Percentiles rank a stretch among this genome's conserved stretches.
These are phyloP conservation scores for Geranium rotundifolium DNA, from an alignment of 345 rosid species.

Conservation along the genomic window DNA sequence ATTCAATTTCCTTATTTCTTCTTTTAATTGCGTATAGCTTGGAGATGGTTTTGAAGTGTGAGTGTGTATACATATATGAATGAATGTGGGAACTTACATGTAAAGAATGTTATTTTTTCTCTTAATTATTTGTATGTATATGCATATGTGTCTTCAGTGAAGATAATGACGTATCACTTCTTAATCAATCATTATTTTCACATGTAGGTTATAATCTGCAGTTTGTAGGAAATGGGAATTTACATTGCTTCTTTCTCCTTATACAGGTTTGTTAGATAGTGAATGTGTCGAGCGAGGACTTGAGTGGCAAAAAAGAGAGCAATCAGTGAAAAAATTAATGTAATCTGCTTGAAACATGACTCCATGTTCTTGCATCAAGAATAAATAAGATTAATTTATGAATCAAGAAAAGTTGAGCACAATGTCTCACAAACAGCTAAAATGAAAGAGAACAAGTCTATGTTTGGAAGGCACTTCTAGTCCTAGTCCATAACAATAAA, in stretches of 20 bases:
- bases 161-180: not conserved
- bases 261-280: constrained; percentile 69
- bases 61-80: too few relatives aligned
- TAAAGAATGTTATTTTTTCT: not conserved
- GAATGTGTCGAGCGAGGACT: constrained; percentile 84
- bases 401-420: not conserved
- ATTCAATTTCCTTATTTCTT: not conserved
- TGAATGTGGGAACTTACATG: not conserved
- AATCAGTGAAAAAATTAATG: too few relatives aligned
- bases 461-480: too few relatives aligned
- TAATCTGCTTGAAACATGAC: too few relatives aligned
- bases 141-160: too few relatives aligned
- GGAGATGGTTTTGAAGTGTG: not conserved
- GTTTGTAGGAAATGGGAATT: too few relatives aligned
- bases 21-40: too few relatives aligned
- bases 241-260: not conserved
- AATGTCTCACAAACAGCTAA: not conserved
- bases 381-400: not conserved
- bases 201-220: too few relatives aligned
- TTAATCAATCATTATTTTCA: too few relatives aligned
- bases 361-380: too few relatives aligned
- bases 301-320: too few relatives aligned
- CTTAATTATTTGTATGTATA: too few relatives aligned
- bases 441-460: not conserved
- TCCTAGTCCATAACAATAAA: not conserved